phyloP scores from a whole-genome alignment of 768 basidiomycete genomes.

The Gymnopilus dilepis region DNA sequence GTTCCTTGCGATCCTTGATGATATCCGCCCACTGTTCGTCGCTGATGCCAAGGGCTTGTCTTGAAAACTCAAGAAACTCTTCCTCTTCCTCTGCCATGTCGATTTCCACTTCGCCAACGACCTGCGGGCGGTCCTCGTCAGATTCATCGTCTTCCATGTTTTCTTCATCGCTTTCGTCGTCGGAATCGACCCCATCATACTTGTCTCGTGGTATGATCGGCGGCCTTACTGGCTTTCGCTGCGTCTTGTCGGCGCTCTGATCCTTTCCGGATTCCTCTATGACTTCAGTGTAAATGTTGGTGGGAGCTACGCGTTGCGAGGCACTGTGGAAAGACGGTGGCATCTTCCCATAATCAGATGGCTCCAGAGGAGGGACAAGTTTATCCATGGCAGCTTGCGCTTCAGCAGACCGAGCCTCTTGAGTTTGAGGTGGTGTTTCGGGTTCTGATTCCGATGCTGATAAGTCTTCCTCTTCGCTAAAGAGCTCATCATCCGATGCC shows the following conservation, averaged over 20 bases:
- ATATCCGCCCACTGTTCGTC: conserved; percentile 93
- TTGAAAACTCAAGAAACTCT: conserved; percentile 94
- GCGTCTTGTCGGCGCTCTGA: background rate
- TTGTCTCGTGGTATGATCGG: conserved; percentile 83
- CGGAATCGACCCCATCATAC: conserved; percentile 94
- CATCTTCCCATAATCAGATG: conserved; percentile 91
- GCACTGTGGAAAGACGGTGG: conserved; percentile 69
- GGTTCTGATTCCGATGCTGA: conserved; percentile 48
- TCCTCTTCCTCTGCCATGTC: conserved; percentile 94
- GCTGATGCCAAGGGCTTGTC: conserved; percentile 87
- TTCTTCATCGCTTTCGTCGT: conserved; percentile 82
- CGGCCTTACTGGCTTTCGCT: conserved; percentile 60
- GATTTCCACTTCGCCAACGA: conserved; percentile 84
- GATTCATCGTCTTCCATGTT: conserved; percentile 59
- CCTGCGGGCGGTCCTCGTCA: conserved; percentile 83
- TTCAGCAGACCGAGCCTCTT: conserved; percentile 38
- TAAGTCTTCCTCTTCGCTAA: conserved; percentile 54
- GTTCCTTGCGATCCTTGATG: conserved; percentile 70
- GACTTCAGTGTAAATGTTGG: conserved; percentile 48
- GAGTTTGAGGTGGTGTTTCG: conserved; percentile 29
- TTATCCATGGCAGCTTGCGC: conserved; percentile 74
- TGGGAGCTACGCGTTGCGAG: conserved; percentile 68
- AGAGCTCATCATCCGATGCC: conserved; percentile 72
- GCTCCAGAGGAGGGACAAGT: conserved; percentile 80
- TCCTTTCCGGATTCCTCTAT: conserved; percentile 33